These are phyloP conservation scores for Phytophthora aleatoria DNA, from an alignment of 352 stramenopile genomes.

Conservation along the genomic window DNA sequence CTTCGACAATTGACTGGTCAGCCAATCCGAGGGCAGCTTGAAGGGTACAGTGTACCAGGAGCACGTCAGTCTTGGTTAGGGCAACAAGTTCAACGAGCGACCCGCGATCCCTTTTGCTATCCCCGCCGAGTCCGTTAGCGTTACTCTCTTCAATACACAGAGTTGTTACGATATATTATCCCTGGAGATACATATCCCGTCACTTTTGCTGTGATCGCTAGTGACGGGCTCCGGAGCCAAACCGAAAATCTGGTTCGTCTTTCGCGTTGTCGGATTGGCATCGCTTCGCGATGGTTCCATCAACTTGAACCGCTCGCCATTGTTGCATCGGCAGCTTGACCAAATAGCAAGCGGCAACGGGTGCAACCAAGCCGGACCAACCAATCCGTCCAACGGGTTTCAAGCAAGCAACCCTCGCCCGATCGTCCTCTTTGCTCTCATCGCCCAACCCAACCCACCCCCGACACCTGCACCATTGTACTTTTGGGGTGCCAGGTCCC, in stretches of 20 bases:
- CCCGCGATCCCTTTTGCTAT: slow-evolving; percentile 15
- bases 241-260: slow-evolving; percentile 28
- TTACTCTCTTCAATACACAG: neutral
- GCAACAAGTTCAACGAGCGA: slow-evolving; percentile 41
- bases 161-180: neutral
- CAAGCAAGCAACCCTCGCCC: slow-evolving; percentile 4
- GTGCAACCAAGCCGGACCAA: slow-evolving; percentile 10
- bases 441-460: slow-evolving; percentile 27
- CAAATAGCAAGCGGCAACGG: slow-evolving; percentile 28
- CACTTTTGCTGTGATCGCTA: neutral
- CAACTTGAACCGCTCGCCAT: slow-evolving; percentile 10
- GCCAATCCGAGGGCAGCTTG: slow-evolving; percentile 17
- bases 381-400: slow-evolving; percentile 8
- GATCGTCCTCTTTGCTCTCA: slow-evolving; percentile 33
- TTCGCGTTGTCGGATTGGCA: slow-evolving; percentile 23
- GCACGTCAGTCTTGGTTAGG: slow-evolving; percentile 35
- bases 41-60: slow-evolving; percentile 37
- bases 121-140: slow-evolving; percentile 12
- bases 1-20: slow-evolving; percentile 17
- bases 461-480: slow-evolving; percentile 15
- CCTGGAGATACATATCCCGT: slow-evolving; percentile 2
- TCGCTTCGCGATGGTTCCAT: slow-evolving; percentile 15
- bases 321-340: slow-evolving; percentile 32
- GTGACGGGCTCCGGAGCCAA: slow-evolving; percentile 19
- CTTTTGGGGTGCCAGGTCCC: slow-evolving; percentile 19